Base-by-base conservation (phyloP, 2,329 filamentous ascomycete genomes). In the Penicillium sp. region DNA sequence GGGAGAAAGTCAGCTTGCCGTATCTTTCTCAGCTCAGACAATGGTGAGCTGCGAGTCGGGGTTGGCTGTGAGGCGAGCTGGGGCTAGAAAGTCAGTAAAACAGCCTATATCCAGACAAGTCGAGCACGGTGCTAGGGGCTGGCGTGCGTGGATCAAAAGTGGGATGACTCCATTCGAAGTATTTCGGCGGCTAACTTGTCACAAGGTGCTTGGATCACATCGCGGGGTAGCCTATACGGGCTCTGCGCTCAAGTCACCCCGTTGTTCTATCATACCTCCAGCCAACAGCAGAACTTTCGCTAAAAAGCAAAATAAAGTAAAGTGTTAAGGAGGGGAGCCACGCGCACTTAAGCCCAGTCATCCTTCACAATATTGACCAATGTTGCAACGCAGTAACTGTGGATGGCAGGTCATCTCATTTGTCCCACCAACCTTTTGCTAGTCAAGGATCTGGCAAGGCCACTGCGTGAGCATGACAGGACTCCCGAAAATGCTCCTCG, bases 121-220 rank as follows among this genome's bases (percentile, higher is more conserved):
- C 55, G 46, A 49, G 47, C 26, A 19, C 8, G 11, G 55, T 9
- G 49, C n/a, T 58, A 44, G 38, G 44, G 38, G 56, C 48, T 59
- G 56, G 48, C 48, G 38, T 52, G 56, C 56, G 30, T 19, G 30
- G 38, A 52, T 35, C 35, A 58, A 48, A 8, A 29, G 38, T 38
- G 15, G 54, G 23, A 7, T 48, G 45, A 7, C 23, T 50, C 7
- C 7, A 23, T 50, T 9, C 23, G 19, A 29, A 31, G 50, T 45
- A 35, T 44, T 48, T 52, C 58, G 58, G 64, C 61, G 64, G 61
- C 44, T 65, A 63, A 47, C 23, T 44, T 54, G 60, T 66, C 64
- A 66, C 62, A 64, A 64, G 64, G 52, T 61, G 38, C 35, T 53
- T 50, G 45, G 46, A 60, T 64, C 56, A 62, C 64, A 62, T 61